These are phyloP conservation scores for Pachysolen tannophilus DNA, from an alignment of 805 yeast genomes.

Conservation along the genomic window DNA sequence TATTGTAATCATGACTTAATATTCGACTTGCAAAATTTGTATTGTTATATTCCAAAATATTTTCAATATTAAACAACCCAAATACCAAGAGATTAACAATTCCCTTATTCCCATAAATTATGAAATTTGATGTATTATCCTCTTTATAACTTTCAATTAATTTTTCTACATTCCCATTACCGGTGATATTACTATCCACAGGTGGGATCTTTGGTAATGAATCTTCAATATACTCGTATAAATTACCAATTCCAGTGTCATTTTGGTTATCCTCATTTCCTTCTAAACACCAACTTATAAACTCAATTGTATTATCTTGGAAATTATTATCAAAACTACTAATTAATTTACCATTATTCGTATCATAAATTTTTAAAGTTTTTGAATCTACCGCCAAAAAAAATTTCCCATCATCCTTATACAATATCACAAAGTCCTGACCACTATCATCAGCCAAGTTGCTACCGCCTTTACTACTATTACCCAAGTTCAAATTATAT, in stretches of 20 bases:
- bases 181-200: constrained; percentile 12
- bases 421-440: constrained; percentile 12
- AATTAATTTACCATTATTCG: constrained; percentile 20
- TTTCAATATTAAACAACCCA: constrained; percentile 24
- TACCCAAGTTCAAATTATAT: constrained; percentile 15
- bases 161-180: constrained; percentile 16
- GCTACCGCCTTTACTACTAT: too few relatives aligned
- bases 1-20: constrained; percentile 12
- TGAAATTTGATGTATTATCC: constrained; percentile 19
- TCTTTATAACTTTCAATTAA: constrained; percentile 17
- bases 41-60: constrained; percentile 13
- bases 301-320: constrained; percentile 9
- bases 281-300: constrained; percentile 15
- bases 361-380: constrained; percentile 20
- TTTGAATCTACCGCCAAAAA: constrained; percentile 18
- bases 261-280: constrained; percentile 10
- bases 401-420: constrained; percentile 25
- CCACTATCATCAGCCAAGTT: too few relatives aligned
- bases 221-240: constrained; percentile 16
- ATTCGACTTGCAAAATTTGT: constrained; percentile 8
- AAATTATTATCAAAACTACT: too few relatives aligned
- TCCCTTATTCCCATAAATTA: constrained; percentile 19
- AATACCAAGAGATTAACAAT: constrained; percentile 19
- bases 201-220: constrained; percentile 17
- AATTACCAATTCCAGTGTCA: constrained; percentile 14